These are phyloP conservation scores for Ballota nigra DNA, from an alignment of 257 asterid species.

Conservation along the genomic window DNA sequence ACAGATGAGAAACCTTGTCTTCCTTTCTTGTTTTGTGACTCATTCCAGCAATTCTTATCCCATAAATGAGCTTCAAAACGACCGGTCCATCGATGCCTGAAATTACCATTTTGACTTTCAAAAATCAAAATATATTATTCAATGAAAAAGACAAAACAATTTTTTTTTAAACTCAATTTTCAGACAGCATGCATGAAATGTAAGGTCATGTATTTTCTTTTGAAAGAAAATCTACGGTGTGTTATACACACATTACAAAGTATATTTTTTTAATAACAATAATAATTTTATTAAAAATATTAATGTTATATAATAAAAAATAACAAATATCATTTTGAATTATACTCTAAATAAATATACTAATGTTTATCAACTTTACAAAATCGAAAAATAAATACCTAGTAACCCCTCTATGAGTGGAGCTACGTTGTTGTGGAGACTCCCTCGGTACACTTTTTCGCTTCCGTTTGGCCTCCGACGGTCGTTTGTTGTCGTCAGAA, in stretches of 20 bases:
- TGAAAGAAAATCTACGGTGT: too few relatives aligned
- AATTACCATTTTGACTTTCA: slow-evolving; percentile 8
- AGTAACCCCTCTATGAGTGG: slow-evolving; percentile 84
- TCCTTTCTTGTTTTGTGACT: slow-evolving; percentile 90
- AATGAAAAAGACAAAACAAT: too few relatives aligned
- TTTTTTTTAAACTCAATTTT: too few relatives aligned
- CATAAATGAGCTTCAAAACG: slow-evolving; percentile 96
- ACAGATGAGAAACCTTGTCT: slow-evolving; percentile 65
- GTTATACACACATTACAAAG: too few relatives aligned
- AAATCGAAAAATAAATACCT: slow-evolving; percentile 43
- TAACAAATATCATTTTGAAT: too few relatives aligned
- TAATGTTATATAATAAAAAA: not conserved
- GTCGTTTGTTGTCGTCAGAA: slow-evolving; percentile 2
- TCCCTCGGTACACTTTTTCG: slow-evolving; percentile 75
- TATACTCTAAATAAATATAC: too few relatives aligned
- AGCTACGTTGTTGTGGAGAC: slow-evolving; percentile 85
- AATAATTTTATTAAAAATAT: too few relatives aligned
- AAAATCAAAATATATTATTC: not conserved
- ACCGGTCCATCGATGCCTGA: slow-evolving; percentile 97
- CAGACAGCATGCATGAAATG: not conserved
- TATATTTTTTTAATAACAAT: too few relatives aligned
- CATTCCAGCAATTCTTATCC: slow-evolving; percentile 98
- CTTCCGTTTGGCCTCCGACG: slow-evolving; percentile 40
- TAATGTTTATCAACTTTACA: not conserved
- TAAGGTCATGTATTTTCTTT: too few relatives aligned